phyloP scores from a whole-genome alignment of 179 eudicot genomes.

The Silene coronaria region DNA sequence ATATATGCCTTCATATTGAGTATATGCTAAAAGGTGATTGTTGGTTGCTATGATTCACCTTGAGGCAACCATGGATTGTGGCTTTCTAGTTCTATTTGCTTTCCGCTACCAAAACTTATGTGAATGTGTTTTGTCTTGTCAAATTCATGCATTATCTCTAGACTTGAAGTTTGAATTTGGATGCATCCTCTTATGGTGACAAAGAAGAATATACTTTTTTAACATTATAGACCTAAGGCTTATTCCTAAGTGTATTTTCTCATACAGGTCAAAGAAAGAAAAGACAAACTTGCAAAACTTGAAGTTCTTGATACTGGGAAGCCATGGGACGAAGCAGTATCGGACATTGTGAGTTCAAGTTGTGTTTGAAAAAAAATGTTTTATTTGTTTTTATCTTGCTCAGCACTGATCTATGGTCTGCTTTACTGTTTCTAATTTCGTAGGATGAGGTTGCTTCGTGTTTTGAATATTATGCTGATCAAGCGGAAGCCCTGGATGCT shows the following conservation, averaged over 20 bases:
- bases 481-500: constrained; percentile 85
- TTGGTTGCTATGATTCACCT: no score
- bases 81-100: no score
- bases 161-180: no score
- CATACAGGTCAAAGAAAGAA: constrained; percentile 66
- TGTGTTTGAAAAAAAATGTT: not conserved
- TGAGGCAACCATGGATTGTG: no score
- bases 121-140: no score
- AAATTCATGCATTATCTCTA: no score
- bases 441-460: constrained; percentile 96
- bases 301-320: constrained; percentile 86
- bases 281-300: constrained; percentile 61
- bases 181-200: no score
- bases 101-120: no score
- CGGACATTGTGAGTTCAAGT: constrained; percentile 84
- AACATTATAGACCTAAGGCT: not conserved
- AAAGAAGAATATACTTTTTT: not conserved
- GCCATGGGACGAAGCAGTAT: constrained; percentile 79
- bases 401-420: constrained; percentile 5
- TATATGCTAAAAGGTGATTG: no score
- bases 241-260: constrained; percentile 7
- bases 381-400: not conserved
- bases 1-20: no score
- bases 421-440: constrained; percentile 16
- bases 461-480: constrained; percentile 90